A percentile compares a stretch with the other conserved stretches of the same genome.
Evolutionary conservation across 306 rosid genomes (phyloP).

Genomic region (Lathyrus tuberosus): DNA sequence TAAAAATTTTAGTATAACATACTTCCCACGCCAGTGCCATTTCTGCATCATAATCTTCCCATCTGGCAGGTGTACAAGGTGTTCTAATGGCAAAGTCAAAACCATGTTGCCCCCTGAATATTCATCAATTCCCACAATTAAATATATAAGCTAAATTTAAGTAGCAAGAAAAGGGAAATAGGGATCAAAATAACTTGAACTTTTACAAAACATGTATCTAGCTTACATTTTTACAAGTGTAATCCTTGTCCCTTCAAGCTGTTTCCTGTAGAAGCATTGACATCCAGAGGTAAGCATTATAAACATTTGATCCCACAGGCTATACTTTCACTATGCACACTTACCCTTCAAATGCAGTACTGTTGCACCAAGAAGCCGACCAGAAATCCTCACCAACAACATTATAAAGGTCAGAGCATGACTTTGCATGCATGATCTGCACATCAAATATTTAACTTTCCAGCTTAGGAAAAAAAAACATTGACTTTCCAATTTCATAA

Average conservation of each 20-base stretch:
- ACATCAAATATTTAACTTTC: constrained; percentile 31
- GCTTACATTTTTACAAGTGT: constrained; percentile 74
- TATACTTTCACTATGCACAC: constrained; percentile 27
- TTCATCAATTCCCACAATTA: constrained; percentile 26
- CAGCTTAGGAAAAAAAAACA: too few species aligned
- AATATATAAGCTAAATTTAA: constrained; percentile 21
- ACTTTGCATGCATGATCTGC: constrained; percentile 82
- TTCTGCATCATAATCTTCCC: constrained; percentile 93
- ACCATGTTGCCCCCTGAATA: constrained; percentile 71
- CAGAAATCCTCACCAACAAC: constrained; percentile 92
- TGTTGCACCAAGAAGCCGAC: constrained; percentile 94
- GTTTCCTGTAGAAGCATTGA: constrained; percentile 74
- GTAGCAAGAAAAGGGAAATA: constrained; percentile 5
- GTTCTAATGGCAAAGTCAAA: constrained; percentile 92
- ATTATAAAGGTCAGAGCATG: constrained; percentile 82
- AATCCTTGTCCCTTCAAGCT: constrained; percentile 95
- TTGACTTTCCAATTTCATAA: constrained; percentile 19
- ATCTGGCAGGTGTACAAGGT: constrained; percentile 86
- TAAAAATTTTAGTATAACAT: constrained; percentile 41
- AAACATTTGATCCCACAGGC: constrained; percentile 25
- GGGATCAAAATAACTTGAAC: constrained; percentile 32
- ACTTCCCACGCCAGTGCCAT: constrained; percentile 96
- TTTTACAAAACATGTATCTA: constrained; percentile 29
- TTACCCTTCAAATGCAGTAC: constrained; percentile 89
- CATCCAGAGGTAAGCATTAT: constrained; percentile 43